Evolutionary conservation across 2,329 filamentous ascomycete species (phyloP).

Genomic region (Ascochyta pisi): DNA sequence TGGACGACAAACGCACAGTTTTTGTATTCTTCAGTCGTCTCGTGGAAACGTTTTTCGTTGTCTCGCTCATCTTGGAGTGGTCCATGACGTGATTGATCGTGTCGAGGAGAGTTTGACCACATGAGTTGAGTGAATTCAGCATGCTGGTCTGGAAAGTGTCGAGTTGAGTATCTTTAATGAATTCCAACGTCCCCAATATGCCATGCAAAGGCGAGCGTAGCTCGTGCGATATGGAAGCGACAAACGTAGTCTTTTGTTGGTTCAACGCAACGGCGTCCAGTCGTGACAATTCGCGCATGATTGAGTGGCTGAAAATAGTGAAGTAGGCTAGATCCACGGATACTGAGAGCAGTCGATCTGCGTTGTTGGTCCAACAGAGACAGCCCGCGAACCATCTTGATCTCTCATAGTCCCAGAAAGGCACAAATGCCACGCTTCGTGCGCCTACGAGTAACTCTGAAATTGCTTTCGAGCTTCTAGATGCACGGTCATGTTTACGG

Average conservation of each 20-base stretch:
- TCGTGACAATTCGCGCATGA: slow-evolving; percentile 64
- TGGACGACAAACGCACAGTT: slow-evolving; percentile 39
- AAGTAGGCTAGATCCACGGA: slow-evolving; percentile 45
- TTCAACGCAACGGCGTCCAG: slow-evolving; percentile 57
- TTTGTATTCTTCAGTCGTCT: slow-evolving; percentile 36
- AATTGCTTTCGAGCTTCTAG: slow-evolving; percentile 54
- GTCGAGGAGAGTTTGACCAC: slow-evolving; percentile 60
- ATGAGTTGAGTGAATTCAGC: slow-evolving; percentile 52
- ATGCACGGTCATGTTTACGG: neutral
- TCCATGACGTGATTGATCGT: slow-evolving; percentile 47
- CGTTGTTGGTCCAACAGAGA: slow-evolving; percentile 44
- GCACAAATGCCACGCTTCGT: slow-evolving; percentile 47
- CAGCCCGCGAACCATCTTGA: slow-evolving; percentile 48
- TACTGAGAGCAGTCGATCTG: slow-evolving; percentile 36
- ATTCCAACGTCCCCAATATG: slow-evolving; percentile 56
- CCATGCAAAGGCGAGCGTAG: slow-evolving; percentile 54
- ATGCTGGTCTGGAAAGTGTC: slow-evolving; percentile 54
- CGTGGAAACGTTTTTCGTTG: slow-evolving; percentile 48
- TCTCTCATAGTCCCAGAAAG: slow-evolving; percentile 50
- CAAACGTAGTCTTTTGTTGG: slow-evolving; percentile 59
- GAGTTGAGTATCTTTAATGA: slow-evolving; percentile 54
- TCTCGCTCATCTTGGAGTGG: slow-evolving; percentile 37
- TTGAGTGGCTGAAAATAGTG: slow-evolving; percentile 53
- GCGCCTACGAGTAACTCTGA: slow-evolving; percentile 57
- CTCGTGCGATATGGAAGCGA: slow-evolving; percentile 61